Base-by-base conservation (phyloP, 1,284 basidiomycete genomes). In the Fomitopsis pinicola region DNA sequence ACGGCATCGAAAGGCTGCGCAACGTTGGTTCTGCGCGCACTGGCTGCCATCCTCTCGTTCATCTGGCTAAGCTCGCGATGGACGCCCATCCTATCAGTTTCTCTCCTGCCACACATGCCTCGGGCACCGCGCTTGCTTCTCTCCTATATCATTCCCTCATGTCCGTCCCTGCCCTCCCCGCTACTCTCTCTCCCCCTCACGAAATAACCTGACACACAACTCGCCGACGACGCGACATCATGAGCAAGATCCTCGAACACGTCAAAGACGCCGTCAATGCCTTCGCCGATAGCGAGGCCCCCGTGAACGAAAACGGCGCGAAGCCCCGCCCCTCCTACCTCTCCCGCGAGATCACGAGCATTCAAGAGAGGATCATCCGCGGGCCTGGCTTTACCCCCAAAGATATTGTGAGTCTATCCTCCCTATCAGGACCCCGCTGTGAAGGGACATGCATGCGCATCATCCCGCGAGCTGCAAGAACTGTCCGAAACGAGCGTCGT, bases 241-340 rank as follows among this genome's bases (percentile, higher is more conserved):
- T 58, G 46, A 45, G 22, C 48, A 45, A 28, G 15, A 30, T 57
- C 40, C 38, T 61, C 36, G 40, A 52, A 26, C 33, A 33, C 33
- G 42, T 61, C 60, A 53, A 58, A 48, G n/a, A 28, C 40, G 22
- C 33, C 36, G 50, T 40, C 26, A 28, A 62, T 45, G 48, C 36
- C 48, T 7, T 58, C 57, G 48, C 58, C 17, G 38, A 9, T n/a
- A 57, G 55, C 62, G 59, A 45, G 4, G 62, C 62, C 26, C 62
- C 62, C 48, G n/a, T 63, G 44, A 40, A 59, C 55, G 19, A 52
- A 3, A 48, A 54, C 42, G 62, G 62, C 48, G 62, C 58, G 6
- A 36, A 12, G 33, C 50, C 54, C 26, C 2, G 6, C 5, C 55
- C 44, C 3, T 30, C 58, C 22, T 17, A 44, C 40, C 48, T 63